A percentile compares a stretch with the other conserved stretches of the same genome.
Evolutionary conservation across 768 basidiomycete species (phyloP).

Genomic region (Suillus subluteus): DNA sequence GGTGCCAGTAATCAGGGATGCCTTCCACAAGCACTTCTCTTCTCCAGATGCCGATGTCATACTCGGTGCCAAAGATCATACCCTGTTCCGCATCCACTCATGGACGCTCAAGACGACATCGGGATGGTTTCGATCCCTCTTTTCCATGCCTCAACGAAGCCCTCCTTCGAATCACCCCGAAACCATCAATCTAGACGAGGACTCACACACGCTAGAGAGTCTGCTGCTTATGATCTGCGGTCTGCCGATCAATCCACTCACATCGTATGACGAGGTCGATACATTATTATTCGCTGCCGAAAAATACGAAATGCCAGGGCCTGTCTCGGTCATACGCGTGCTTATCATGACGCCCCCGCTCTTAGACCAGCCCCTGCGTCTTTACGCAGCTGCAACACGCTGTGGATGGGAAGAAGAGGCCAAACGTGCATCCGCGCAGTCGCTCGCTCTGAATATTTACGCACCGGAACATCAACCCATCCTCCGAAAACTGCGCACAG

Average conservation of each 20-base stretch:
- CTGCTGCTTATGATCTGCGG: conserved; percentile 67
- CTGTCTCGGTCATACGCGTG: conserved; percentile 60
- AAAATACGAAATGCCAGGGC: conserved; percentile 73
- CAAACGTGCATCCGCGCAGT: conserved; percentile 54
- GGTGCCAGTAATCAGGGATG: too few species aligned
- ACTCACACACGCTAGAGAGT: conserved; percentile 53
- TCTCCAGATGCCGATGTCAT: conserved; percentile 59
- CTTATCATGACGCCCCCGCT: conserved; percentile 57
- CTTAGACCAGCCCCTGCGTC: conserved; percentile 50
- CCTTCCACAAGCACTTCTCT: conserved; percentile 51
- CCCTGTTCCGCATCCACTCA: conserved; percentile 60
- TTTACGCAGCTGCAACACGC: conserved; percentile 59
- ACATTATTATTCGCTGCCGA: conserved; percentile 63
- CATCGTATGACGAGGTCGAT: conserved; percentile 58
- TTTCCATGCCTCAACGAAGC: conserved; percentile 52
- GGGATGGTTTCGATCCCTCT: conserved; percentile 66
- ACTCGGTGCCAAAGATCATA: conserved; percentile 53
- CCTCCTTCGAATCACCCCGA: conserved; percentile 28
- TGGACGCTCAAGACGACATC: conserved; percentile 65
- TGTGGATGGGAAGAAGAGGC: conserved; percentile 64
- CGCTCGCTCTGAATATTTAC: conserved; percentile 57
- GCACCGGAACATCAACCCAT: conserved; percentile 45
- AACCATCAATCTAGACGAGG: conserved; percentile 60
- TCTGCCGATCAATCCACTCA: conserved; percentile 50
- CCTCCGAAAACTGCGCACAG: conserved; percentile 51